Percentiles rank a stretch among this genome's conserved stretches.
phyloP scores from a whole-genome alignment of 2,329 filamentous ascomycete genomes.

The Aspergillus persii region DNA sequence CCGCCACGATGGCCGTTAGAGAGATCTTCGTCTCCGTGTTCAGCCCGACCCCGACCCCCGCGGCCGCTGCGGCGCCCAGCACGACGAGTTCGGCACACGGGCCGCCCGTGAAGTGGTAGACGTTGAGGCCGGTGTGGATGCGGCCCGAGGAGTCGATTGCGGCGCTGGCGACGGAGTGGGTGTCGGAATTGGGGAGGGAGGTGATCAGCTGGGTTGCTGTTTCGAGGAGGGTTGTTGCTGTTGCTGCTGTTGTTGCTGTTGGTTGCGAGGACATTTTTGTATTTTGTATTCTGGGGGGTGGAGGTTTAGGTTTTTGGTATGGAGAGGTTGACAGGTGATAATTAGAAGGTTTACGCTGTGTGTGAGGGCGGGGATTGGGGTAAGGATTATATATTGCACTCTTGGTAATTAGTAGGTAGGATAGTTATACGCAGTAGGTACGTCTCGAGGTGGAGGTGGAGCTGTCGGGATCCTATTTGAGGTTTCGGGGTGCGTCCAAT shows the following conservation, averaged over 20 bases:
- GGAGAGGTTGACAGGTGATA: background rate
- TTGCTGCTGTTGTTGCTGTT: background rate
- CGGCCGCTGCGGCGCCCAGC: constrained; percentile 25
- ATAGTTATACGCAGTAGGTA: no score
- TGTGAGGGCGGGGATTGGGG: no score
- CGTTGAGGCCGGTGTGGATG: constrained; percentile 27
- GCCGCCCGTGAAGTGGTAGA: constrained; percentile 28
- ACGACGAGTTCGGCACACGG: constrained; percentile 31
- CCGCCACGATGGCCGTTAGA: constrained; percentile 26
- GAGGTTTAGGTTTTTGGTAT: background rate
- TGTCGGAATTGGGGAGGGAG: constrained; percentile 20
- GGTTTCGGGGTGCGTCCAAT: no score
- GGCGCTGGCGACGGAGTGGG: constrained; percentile 23
- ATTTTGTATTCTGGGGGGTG: no score
- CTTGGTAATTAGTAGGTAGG: no score
- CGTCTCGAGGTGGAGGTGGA: no score
- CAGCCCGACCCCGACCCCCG: constrained; percentile 9
- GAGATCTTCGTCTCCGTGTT: background rate
- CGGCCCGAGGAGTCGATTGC: constrained; percentile 17
- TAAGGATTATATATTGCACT: no score
- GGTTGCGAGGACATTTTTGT: background rate
- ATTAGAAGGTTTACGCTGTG: background rate
- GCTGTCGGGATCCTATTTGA: no score
- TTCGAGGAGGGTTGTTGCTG: constrained; percentile 17
- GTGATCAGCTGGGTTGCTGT: constrained; percentile 20